Conservation (phyloP, 306 rosid genomes). For the Dryas drummondii region DNA sequence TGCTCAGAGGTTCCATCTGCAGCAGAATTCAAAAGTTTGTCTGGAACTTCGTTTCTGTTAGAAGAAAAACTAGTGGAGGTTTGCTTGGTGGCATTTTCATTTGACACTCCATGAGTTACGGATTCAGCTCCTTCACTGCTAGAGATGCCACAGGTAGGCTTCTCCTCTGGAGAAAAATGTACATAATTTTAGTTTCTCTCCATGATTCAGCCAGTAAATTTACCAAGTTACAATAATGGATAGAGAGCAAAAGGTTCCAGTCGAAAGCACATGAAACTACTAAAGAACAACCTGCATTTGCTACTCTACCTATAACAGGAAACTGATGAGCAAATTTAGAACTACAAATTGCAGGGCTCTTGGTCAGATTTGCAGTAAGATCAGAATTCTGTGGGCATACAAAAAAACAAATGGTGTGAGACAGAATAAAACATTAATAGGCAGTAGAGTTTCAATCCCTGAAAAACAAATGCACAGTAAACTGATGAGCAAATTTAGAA, state of each 20-base stretch:
- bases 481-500: background rate
- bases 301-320: conserved; percentile 6
- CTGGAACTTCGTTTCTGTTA: background rate
- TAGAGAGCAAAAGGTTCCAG: background rate
- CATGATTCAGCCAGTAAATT: background rate
- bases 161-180: conserved; percentile 6
- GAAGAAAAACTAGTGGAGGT: too few relatives aligned
- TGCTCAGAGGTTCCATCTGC: conserved; percentile 24
- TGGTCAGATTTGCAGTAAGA: background rate
- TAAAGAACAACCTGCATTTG: background rate
- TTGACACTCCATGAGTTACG: background rate
- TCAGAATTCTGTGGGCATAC: background rate
- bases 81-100: background rate
- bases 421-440: background rate
- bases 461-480: background rate
- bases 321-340: background rate
- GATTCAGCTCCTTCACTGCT: background rate
- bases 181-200: background rate
- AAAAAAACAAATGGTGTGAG: background rate
- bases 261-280: conserved; percentile 7
- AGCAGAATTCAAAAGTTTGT: conserved; percentile 7
- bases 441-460: background rate
- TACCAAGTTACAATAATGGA: background rate
- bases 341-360: background rate
- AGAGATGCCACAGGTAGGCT: background rate